A percentile compares a stretch with the other conserved stretches of the same genome.
Evolutionary conservation across 768 basidiomycete genomes (phyloP).

Genomic region (Psilocybe tampanensis): DNA sequence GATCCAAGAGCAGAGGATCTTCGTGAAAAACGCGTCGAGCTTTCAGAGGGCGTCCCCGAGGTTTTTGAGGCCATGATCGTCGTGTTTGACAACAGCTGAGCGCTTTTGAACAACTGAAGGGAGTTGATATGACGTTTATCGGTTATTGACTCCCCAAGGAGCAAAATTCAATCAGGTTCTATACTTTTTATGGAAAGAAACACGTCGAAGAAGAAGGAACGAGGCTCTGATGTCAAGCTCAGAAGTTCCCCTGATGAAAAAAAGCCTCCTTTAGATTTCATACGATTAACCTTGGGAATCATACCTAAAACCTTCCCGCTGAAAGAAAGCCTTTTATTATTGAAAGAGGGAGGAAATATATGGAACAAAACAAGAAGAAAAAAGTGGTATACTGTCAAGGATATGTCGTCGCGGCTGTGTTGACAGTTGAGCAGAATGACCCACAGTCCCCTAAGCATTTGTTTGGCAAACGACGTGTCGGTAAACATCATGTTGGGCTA

Average conservation of each 20-base stretch:
- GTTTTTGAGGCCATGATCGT: constrained; percentile 26
- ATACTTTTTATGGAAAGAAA: not conserved
- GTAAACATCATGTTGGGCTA: not conserved
- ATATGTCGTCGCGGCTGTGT: not conserved
- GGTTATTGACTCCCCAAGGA: not conserved
- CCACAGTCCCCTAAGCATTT: constrained; percentile 2
- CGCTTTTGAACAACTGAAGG: not conserved
- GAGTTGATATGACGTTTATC: not conserved
- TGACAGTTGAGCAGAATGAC: not conserved
- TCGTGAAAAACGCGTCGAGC: constrained; percentile 53
- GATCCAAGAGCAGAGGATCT: constrained; percentile 44
- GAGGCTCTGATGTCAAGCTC: not conserved
- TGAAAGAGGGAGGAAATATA: not conserved
- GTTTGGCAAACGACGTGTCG: not conserved
- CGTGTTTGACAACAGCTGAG: not conserved
- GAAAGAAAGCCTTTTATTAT: not conserved
- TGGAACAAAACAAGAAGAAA: not conserved
- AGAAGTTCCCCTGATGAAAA: not conserved
- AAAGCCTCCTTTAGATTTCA: not conserved
- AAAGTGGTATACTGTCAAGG: not conserved
- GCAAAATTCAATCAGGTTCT: not conserved
- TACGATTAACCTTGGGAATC: not conserved
- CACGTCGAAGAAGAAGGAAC: not conserved
- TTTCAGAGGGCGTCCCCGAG: constrained; percentile 48
- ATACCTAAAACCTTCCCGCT: not conserved